Base-by-base conservation (phyloP, 106 monocot genomes). In the Dioscorea alata region DNA sequence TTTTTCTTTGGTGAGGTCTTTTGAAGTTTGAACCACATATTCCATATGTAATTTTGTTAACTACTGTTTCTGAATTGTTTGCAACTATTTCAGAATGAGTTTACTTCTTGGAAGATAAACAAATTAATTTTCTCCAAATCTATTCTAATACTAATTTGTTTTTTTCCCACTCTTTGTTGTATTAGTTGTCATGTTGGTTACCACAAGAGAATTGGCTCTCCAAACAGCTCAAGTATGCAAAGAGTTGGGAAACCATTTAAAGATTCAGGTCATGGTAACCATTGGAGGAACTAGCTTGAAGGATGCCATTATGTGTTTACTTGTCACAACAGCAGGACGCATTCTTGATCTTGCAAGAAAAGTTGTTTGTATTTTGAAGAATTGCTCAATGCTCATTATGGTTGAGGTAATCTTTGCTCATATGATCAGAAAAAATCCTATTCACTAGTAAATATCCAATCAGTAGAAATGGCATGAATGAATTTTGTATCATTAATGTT, bases 141-240 rank as follows among this genome's bases (percentile, higher is more conserved):
- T 51, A 52, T 57, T 33, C 21, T 2, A 12, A 51, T 61, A 48
- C 42, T 10, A 70, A 25, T 50, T 17, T 35, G 2, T 10, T 59
- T 4, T n/a, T 48, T 68, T 49, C 67, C 20, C 8, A 7, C n/a
- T n/a, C n/a, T n/a, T n/a, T n/a, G n/a, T n/a, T 3, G 53, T 18
- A 53, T 42, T 13, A 94, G 94, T 84, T 85, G 84, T 94, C 50
- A 94, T 94, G 76, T 74, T 94, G 69, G 90, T 94, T 57, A 90
- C 94, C 9, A 94, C 94, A 19, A 70, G 94, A 53, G 94, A 94
- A 63, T 76, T 94, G 50, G 94, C 94, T 59, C 79, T 94, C 18
- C 94, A 94, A 52, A 94, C 94, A 57, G 90, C 94, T 58, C 87
- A 85, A 71, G 94, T n/a, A n/a, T n/a, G n/a, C n/a, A n/a, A n/a